Evolutionary conservation across 2,329 filamentous ascomycete genomes (phyloP).

Genomic region (Cadophora sp.): DNA sequence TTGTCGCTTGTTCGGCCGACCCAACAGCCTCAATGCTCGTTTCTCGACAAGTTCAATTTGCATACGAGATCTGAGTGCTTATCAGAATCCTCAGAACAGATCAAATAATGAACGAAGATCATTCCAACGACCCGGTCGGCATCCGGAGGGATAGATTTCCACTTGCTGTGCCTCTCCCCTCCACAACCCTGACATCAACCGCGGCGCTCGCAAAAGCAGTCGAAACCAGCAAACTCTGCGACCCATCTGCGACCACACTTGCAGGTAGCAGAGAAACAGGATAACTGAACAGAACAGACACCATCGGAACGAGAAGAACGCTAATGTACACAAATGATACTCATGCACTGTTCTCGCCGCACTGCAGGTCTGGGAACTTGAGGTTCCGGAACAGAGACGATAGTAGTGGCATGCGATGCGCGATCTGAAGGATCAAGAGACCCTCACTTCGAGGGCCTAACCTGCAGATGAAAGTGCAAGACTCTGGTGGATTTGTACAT

Average conservation of each 20-base stretch:
- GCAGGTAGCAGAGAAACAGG: conserved; percentile 13
- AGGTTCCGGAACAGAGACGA: conserved; percentile 4
- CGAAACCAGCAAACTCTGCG: conserved; percentile 12
- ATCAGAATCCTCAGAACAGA: not conserved
- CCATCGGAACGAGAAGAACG: not conserved
- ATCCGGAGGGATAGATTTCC: not conserved
- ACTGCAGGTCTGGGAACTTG: conserved; percentile 7
- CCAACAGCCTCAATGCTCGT: not conserved
- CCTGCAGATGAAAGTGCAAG: not conserved
- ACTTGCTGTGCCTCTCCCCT: conserved; percentile 16
- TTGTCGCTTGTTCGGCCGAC: not conserved
- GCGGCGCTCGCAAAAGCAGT: not conserved
- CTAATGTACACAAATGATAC: not conserved
- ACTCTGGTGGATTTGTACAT: conserved; percentile 18
- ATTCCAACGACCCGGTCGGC: not conserved
- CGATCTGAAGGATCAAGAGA: conserved; percentile 12
- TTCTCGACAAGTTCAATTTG: not conserved
- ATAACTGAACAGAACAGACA: conserved; percentile 14
- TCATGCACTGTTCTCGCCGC: not conserved
- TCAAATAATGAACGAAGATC: not conserved
- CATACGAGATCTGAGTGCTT: not conserved
- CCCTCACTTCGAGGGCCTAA: not conserved
- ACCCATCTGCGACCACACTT: conserved; percentile 21
- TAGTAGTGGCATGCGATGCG: conserved; percentile 18
- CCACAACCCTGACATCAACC: conserved; percentile 1